Percentiles rank a stretch among this genome's conserved stretches.
phyloP scores from a whole-genome alignment of 1,284 basidiomycete species.

The Rhodotorula sp. region DNA sequence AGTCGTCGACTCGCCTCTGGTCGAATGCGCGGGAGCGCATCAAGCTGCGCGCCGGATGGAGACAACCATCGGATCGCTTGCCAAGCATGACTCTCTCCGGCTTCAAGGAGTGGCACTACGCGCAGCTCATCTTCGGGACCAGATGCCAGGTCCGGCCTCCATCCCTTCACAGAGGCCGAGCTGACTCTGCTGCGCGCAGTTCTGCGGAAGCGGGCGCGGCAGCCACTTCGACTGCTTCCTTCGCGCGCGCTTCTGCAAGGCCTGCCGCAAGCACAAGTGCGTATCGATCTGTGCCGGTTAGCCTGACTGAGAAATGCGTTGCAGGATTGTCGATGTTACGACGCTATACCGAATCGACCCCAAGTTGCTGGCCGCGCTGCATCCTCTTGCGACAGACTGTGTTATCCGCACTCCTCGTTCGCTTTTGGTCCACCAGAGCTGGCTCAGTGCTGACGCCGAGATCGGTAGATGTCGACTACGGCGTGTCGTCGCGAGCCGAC shows the following conservation, averaged over 20 bases:
- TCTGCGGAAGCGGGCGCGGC: not conserved
- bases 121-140: slow-evolving; percentile 3
- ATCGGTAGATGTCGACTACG: too few relatives aligned
- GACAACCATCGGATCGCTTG: not conserved
- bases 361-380: too few relatives aligned
- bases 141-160: slow-evolving; percentile 9
- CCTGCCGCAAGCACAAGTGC: not conserved
- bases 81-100: too few relatives aligned
- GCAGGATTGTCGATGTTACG: too few relatives aligned
- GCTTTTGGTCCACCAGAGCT: too few relatives aligned
- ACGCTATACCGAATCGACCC: too few relatives aligned
- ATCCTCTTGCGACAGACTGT: too few relatives aligned
- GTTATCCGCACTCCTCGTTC: too few relatives aligned
- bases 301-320: too few relatives aligned
- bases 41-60: not conserved
- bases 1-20: slow-evolving; percentile 2
- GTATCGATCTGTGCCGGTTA: not conserved
- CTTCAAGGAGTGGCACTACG: slow-evolving; percentile 11
- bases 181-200: not conserved
- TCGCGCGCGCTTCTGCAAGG: not conserved
- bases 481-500: too few relatives aligned
- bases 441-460: too few relatives aligned
- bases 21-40: not conserved
- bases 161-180: not conserved
- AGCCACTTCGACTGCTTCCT: slow-evolving; percentile 4